Conservation (phyloP, 2,329 filamentous ascomycete genomes). For the Metarhizium guizhouense region DNA sequence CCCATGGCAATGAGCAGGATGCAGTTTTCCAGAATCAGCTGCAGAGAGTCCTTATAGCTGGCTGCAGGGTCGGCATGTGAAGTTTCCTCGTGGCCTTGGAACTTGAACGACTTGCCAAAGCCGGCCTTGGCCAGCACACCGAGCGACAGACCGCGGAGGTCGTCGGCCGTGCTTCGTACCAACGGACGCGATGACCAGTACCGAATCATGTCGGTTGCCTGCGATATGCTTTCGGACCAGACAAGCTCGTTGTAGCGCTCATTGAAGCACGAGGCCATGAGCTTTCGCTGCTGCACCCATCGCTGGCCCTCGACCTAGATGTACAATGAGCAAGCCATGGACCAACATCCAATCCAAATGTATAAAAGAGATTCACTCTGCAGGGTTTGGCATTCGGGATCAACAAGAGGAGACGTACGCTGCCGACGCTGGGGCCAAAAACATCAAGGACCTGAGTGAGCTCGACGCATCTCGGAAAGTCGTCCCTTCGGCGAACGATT, state of each 20-base stretch:
- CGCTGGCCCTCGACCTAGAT: constrained; percentile 4
- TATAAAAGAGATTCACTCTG: no score
- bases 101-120: constrained; percentile 3
- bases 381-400: not conserved
- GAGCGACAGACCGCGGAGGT: constrained; percentile 1
- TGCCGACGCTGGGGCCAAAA: not conserved
- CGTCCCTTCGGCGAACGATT: not conserved
- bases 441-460: not conserved
- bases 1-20: constrained; percentile 1
- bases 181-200: not conserved
- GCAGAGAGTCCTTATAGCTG: constrained; percentile 3
- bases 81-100: constrained; percentile 1
- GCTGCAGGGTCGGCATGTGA: not conserved
- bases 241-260: constrained; percentile 8
- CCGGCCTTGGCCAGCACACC: constrained; percentile 1
- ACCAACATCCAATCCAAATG: not conserved
- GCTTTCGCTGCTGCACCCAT: constrained; percentile 7
- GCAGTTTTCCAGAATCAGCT: constrained; percentile 4
- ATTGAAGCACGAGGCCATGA: constrained; percentile 6
- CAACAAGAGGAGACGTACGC: not conserved
- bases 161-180: not conserved
- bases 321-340: not conserved
- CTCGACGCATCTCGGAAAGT: no score
- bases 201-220: constrained; percentile 2
- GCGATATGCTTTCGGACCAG: constrained; percentile 5